Evolutionary conservation across 768 basidiomycete genomes (phyloP).

Genomic region (Trametes sanguinea): DNA sequence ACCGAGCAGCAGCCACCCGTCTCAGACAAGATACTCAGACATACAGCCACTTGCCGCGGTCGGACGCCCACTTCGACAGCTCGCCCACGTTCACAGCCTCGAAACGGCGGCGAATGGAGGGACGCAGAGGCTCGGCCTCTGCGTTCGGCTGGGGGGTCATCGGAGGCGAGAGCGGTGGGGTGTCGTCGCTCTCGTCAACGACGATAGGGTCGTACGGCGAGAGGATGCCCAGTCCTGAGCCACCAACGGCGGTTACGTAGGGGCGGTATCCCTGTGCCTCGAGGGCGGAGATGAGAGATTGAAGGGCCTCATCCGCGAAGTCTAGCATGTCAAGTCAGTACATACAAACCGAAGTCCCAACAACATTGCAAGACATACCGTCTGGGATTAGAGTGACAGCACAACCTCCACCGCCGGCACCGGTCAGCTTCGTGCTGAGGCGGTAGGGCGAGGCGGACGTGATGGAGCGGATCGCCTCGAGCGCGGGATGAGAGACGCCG

Average conservation of each 20-base stretch:
- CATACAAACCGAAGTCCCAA: not conserved
- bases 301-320: slow-evolving; percentile 61
- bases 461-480: slow-evolving; percentile 80
- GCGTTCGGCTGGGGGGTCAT: slow-evolving; percentile 31
- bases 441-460: slow-evolving; percentile 64
- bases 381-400: slow-evolving; percentile 95
- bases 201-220: slow-evolving; percentile 44
- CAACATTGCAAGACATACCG: slow-evolving; percentile 51
- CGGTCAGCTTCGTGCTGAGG: slow-evolving; percentile 92
- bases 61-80: slow-evolving; percentile 54
- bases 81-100: slow-evolving; percentile 43
- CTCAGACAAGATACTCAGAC: slow-evolving; percentile 36
- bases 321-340: slow-evolving; percentile 47
- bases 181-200: slow-evolving; percentile 6
- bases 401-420: slow-evolving; percentile 98
- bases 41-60: slow-evolving; percentile 62
- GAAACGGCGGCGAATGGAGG: slow-evolving; percentile 40
- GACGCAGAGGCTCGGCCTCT: slow-evolving; percentile 16
- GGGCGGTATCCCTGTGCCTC: slow-evolving; percentile 68
- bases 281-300: slow-evolving; percentile 61
- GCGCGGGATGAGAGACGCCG: slow-evolving; percentile 86
- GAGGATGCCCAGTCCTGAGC: slow-evolving; percentile 87
- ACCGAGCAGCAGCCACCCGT: not conserved
- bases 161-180: slow-evolving; percentile 28
- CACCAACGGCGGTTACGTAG: slow-evolving; percentile 92